These are phyloP conservation scores for Huntiella savannae DNA, from an alignment of 2,329 filamentous ascomycete genomes.

Conservation along the genomic window DNA sequence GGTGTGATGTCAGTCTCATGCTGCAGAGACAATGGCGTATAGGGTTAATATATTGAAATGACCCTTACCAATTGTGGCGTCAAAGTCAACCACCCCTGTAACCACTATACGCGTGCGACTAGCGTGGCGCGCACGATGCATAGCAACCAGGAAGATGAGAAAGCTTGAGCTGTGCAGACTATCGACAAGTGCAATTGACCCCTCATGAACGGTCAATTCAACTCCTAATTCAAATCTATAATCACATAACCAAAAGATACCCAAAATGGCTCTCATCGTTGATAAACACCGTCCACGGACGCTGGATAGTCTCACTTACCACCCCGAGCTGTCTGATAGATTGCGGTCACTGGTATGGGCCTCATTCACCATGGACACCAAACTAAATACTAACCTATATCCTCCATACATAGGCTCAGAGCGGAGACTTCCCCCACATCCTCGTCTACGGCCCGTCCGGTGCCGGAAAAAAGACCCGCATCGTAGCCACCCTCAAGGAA, in stretches of 20 bases:
- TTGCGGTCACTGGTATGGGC: conserved; percentile 60
- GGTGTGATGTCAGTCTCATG: no score
- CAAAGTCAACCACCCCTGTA: conserved; percentile 1
- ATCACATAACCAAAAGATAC: neutral
- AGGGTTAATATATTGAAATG: neutral
- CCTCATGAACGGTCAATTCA: neutral
- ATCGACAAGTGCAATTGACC: neutral
- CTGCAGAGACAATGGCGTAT: neutral
- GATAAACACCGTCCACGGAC: conserved; percentile 56
- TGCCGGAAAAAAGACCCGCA: conserved; percentile 92
- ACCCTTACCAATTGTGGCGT: conserved; percentile 5
- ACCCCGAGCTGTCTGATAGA: conserved; percentile 70
- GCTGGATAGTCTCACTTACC: conserved; percentile 66
- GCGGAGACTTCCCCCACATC: conserved; percentile 91
- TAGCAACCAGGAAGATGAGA: neutral
- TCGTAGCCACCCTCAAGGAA: conserved; percentile 87
- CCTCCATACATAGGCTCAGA: conserved; percentile 51
- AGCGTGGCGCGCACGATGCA: neutral
- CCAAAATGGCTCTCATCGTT: conserved; percentile 47
- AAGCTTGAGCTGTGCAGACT: neutral
- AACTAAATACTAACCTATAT: neutral
- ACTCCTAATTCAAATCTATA: neutral
- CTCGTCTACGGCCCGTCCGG: conserved; percentile 94
- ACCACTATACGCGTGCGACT: conserved; percentile 11
- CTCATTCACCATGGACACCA: neutral